Conservation (phyloP, 768 basidiomycete species). For the Auriscalpium orientale region DNA sequence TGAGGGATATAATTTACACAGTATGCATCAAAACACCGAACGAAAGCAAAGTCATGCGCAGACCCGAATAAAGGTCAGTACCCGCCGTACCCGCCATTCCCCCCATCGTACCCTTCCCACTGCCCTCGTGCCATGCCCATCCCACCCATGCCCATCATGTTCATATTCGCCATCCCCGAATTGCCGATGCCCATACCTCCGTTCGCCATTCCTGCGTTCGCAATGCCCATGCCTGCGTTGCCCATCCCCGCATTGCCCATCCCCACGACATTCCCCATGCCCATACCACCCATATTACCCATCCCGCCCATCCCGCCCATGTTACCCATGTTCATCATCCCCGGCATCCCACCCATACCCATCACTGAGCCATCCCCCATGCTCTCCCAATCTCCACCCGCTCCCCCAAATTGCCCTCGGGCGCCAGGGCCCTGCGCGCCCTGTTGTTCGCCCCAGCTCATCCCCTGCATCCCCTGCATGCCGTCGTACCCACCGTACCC, state of each 20-base stretch:
- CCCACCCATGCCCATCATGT: slow-evolving; percentile 17
- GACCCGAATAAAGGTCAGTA: not conserved
- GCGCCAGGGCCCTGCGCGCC: slow-evolving; percentile 17
- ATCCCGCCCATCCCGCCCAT: slow-evolving; percentile 24
- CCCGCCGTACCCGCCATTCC: slow-evolving; percentile 29
- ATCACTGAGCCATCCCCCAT: slow-evolving; percentile 26
- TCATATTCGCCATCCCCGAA: slow-evolving; percentile 13
- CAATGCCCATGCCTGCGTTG: slow-evolving; percentile 29
- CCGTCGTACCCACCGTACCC: slow-evolving; percentile 18
- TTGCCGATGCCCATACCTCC: slow-evolving; percentile 16
- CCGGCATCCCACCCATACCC: slow-evolving; percentile 31
- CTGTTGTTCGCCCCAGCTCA: slow-evolving; percentile 10
- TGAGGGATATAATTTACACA: too few relatives aligned
- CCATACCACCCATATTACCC: slow-evolving; percentile 18
- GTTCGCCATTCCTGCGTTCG: too few relatives aligned
- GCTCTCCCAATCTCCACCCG: slow-evolving; percentile 25
- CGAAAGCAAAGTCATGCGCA: too few relatives aligned
- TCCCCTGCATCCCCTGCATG: slow-evolving; percentile 2
- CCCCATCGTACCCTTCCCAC: slow-evolving; percentile 3
- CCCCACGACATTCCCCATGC: slow-evolving; percentile 11
- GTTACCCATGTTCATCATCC: slow-evolving; percentile 35
- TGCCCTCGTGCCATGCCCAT: slow-evolving; percentile 32
- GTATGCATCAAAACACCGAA: too few relatives aligned
- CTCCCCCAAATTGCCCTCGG: slow-evolving; percentile 15
- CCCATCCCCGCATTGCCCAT: slow-evolving; percentile 17